Evolutionary conservation across 2,329 filamentous ascomycete genomes (phyloP), one percentile per base, ranked within the genome.

Genomic region (Phyllosticta citrichinensis): DNA sequence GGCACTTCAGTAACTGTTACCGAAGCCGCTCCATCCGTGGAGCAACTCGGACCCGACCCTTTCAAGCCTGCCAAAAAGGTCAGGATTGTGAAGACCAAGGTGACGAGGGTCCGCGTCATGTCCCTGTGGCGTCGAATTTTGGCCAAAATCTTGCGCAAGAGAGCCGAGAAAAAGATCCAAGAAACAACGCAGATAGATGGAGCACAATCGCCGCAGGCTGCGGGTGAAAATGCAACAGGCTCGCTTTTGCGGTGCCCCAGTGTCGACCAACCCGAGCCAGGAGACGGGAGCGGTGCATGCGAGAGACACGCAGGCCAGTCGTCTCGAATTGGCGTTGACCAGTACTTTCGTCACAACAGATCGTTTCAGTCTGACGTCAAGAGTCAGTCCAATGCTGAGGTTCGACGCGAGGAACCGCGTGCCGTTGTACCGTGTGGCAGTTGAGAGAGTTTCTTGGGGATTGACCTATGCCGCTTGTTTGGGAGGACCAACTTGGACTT

Each of bases 101-200:
- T 30, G 27, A 30, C 27, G 27, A 33, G 58, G 17, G 10, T 19
- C 0, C 53, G 58, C 20, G 33, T 60, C 52, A 25, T 40, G 51
- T 22, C 17, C 19, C 22, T 55, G 4, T 60, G 58, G 58, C 58
- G 58, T 10, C 52, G 58, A 6, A 9, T 60, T 9, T n/a, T 60
- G 2, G 40, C 40, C 1, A 60, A 56, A 22, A 12, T 60, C n/a
- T 6, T 56, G 58, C 40, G 40, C 40, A 47, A 47, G 17, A 47
- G 40, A 47, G 40, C 40, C 40, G 17, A 50, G 25, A 56, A 20
- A 11, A 51, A 55, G 57, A 33, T 35, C 27, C 20, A 50, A 30
- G 20, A 50, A 19, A 22, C 30, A 5, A 30, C 25, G 20, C 12
- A n/a, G 14, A 14, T 47, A 17, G 40, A 47, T 47, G 40, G 40